phyloP scores from a whole-genome alignment of 805 yeast species.

The Kuraishia piskuri region DNA sequence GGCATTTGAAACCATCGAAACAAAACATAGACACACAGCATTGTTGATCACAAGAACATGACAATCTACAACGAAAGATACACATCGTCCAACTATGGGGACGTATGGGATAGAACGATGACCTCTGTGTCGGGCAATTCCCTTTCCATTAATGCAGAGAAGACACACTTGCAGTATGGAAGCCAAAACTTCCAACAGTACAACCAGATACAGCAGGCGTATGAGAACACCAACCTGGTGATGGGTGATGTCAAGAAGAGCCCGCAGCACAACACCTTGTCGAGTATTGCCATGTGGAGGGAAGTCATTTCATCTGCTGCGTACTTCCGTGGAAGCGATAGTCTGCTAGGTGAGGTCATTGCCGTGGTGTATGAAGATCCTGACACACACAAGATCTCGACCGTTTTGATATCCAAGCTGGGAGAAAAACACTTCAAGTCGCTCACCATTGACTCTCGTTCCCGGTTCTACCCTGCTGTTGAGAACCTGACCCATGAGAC shows the following conservation, averaged over 20 bases:
- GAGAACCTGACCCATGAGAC: constrained; percentile 48
- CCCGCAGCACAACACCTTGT: neutral
- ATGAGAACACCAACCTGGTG: neutral
- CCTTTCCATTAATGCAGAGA: neutral
- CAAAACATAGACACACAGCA: too few relatives aligned
- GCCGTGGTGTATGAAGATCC: constrained; percentile 44
- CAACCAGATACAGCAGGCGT: neutral
- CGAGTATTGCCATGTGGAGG: neutral
- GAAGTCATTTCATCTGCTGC: constrained; percentile 26
- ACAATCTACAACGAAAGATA: neutral
- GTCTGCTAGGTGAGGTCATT: constrained; percentile 34
- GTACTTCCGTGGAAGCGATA: constrained; percentile 43
- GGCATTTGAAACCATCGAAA: too few relatives aligned
- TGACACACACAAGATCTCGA: constrained; percentile 35
- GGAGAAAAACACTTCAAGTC: constrained; percentile 58
- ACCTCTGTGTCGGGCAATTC: neutral
- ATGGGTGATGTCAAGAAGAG: neutral
- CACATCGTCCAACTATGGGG: constrained; percentile 1
- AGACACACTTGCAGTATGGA: neutral
- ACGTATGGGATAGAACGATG: neutral
- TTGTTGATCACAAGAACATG: neutral
- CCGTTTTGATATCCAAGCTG: constrained; percentile 49
- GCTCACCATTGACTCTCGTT: constrained; percentile 46
- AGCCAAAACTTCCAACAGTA: neutral
- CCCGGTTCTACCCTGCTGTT: constrained; percentile 75